Conservation (phyloP, 2,329 filamentous ascomycete species). For the Pseudogymnoascus verrucosus region DNA sequence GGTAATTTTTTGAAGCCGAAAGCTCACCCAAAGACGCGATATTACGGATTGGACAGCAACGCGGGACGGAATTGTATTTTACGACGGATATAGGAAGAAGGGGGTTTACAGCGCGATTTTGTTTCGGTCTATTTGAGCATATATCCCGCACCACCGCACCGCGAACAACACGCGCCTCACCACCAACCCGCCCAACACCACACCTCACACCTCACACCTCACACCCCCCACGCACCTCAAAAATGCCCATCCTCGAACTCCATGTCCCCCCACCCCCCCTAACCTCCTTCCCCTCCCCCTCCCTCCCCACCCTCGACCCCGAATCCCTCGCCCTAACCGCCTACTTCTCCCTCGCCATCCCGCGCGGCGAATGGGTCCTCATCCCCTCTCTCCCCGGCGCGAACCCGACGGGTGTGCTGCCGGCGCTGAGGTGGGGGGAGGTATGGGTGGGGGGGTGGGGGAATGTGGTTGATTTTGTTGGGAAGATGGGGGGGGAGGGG, state of each 20-base stretch:
- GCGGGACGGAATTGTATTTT: not conserved
- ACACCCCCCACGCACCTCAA: no score
- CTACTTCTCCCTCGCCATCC: constrained; percentile 60
- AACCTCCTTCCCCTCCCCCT: constrained; percentile 23
- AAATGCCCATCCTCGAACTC: constrained; percentile 53
- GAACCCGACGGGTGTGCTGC: constrained; percentile 56
- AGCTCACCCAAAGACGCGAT: not conserved
- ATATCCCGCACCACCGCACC: not conserved
- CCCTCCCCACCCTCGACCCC: constrained; percentile 80
- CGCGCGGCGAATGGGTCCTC: constrained; percentile 56
- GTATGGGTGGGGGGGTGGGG: constrained; percentile 45
- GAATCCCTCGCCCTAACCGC: constrained; percentile 81
- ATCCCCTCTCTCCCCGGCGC: constrained; percentile 65
- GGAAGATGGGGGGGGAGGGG: constrained; percentile 33
- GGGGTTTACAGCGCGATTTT: not conserved
- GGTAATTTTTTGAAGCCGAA: not conserved
- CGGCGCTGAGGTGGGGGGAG: constrained; percentile 46
- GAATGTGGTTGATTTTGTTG: constrained; percentile 44
- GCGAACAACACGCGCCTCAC: not conserved
- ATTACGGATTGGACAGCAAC: not conserved
- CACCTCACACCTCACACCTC: not conserved
- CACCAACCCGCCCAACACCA: not conserved
- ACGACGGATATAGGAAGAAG: not conserved
- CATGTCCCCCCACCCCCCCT: constrained; percentile 46
- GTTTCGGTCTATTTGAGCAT: not conserved